Base-by-base conservation (phyloP, 495 filamentous ascomycete species). In the Penicillium dipodomyicola region DNA sequence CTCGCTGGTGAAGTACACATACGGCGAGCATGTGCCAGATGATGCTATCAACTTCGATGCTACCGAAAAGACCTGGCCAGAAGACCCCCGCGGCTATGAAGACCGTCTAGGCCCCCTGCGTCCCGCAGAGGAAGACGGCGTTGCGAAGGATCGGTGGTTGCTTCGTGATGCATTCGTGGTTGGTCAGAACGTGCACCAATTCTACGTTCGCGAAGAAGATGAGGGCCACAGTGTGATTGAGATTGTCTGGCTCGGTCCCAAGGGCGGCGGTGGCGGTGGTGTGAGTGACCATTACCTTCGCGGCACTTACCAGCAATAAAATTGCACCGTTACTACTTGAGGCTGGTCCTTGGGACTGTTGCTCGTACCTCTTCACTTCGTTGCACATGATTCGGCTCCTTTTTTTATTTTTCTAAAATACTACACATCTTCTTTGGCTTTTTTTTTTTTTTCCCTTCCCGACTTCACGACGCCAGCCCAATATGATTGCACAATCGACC, bases 51-150 rank as follows among this genome's bases (percentile, higher is more conserved):
- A 86, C 59, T 73, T 88, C 29, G 73, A 76, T 49, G 72, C 73
- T 22, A 74, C 82, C 54, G 85, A 88, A 69, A 82, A 80, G 61
- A 88, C 84, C 17, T 87, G 86, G 72, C 72, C 70, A n/a, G 77
- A 79, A 41, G 75, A 79, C 39, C 69, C 67, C 14, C 72, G 72
- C 33, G 75, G 72, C 40, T 86, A 74, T 59, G 79, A 82, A 39
- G 72, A 74, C 30, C 76, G 77, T 33, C 72, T 85, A 32, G 83
- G 81, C 44, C 75, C 77, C 25, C 69, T 87, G 23, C 74, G 84
- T 52, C 63, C 64, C 25, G 65, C 65, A 25, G 72, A 79, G 46
- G 67, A 76, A 25, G 67, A 72, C 0, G 77, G 77, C 46, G 62
- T 79, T 30, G 67, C 59, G 56, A 77, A 77, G 64, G 75, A 79